Conservation (phyloP, 2,329 filamentous ascomycete species). For the Sordariomycetes sp. region DNA sequence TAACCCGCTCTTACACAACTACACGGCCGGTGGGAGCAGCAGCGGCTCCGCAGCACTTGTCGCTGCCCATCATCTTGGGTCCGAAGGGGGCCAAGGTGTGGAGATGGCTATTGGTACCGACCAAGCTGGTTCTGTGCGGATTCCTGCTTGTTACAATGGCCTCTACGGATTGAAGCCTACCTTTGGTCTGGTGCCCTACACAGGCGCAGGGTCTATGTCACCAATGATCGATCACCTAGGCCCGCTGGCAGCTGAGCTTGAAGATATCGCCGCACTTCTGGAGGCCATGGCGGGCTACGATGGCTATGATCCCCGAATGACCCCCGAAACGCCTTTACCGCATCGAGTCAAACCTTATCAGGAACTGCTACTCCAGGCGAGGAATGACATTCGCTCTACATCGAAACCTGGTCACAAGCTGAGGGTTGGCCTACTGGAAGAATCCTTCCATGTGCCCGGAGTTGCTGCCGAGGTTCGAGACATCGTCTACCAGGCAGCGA, state of each 20-base stretch:
- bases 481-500: conserved; percentile 23
- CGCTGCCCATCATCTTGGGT: conserved; percentile 9
- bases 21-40: conserved; percentile 18
- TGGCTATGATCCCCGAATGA: conserved; percentile 29
- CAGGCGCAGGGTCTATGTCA: conserved; percentile 24
- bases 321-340: conserved; percentile 23
- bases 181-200: conserved; percentile 30
- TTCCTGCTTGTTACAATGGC: conserved; percentile 18
- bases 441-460: conserved; percentile 27
- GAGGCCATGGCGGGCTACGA: conserved; percentile 31
- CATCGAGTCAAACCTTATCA: conserved; percentile 23
- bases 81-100: conserved; percentile 8
- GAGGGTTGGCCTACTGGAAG: conserved; percentile 31
- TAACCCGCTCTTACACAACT: conserved; percentile 13
- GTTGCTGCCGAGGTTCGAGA: conserved; percentile 26
- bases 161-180: conserved; percentile 27
- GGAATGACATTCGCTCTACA: conserved; percentile 7
- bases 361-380: conserved; percentile 8
- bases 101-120: conserved; percentile 19
- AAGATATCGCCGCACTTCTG: conserved; percentile 26
- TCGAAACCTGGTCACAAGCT: conserved; percentile 16
- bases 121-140: conserved; percentile 19
- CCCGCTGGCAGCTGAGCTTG: conserved; percentile 26
- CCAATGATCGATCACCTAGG: conserved; percentile 33
- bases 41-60: conserved; percentile 20